Conservation (phyloP, 805 yeast species). For the Candida parachauliodes region DNA sequence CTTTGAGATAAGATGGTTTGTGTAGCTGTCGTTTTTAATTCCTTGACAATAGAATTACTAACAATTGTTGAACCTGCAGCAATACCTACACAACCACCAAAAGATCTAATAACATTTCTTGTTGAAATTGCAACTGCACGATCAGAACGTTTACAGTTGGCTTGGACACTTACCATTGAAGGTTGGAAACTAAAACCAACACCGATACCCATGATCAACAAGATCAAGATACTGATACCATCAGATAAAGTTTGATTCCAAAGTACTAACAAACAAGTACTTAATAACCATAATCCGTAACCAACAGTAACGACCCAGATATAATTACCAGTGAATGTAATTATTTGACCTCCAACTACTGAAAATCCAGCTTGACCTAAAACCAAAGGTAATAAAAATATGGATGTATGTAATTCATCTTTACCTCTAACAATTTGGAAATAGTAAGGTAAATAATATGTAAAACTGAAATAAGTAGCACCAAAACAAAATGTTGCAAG, state of each 20-base stretch:
- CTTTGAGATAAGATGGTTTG: slow-evolving; percentile 7
- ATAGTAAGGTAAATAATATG: slow-evolving; percentile 25
- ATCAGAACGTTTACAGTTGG: slow-evolving; percentile 47
- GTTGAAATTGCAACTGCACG: slow-evolving; percentile 59
- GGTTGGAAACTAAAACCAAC: slow-evolving; percentile 37
- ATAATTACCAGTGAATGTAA: slow-evolving; percentile 27
- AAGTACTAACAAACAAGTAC: slow-evolving; percentile 40
- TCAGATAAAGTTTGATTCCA: slow-evolving; percentile 20
- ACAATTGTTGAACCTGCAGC: slow-evolving; percentile 43
- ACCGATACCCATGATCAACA: slow-evolving; percentile 31
- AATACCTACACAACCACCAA: slow-evolving; percentile 59
- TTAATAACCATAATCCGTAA: slow-evolving; percentile 31
- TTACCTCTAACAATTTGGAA: slow-evolving; percentile 21
- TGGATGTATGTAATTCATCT: slow-evolving; percentile 36
- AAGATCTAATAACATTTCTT: slow-evolving; percentile 51
- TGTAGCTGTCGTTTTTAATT: slow-evolving; percentile 11
- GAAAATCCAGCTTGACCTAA: slow-evolving; percentile 32
- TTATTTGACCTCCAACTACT: slow-evolving; percentile 27
- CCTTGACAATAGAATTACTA: slow-evolving; percentile 28
- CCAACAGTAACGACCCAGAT: slow-evolving; percentile 24
- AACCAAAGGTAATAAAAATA: slow-evolving; percentile 28
- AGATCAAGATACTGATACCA: slow-evolving; percentile 26
- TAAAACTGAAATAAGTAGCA: slow-evolving; percentile 31
- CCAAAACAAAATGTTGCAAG: slow-evolving; percentile 27
- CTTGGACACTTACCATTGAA: slow-evolving; percentile 37